Evolutionary conservation across 2,329 filamentous ascomycete species (phyloP).

Genomic region (Calycina marina): DNA sequence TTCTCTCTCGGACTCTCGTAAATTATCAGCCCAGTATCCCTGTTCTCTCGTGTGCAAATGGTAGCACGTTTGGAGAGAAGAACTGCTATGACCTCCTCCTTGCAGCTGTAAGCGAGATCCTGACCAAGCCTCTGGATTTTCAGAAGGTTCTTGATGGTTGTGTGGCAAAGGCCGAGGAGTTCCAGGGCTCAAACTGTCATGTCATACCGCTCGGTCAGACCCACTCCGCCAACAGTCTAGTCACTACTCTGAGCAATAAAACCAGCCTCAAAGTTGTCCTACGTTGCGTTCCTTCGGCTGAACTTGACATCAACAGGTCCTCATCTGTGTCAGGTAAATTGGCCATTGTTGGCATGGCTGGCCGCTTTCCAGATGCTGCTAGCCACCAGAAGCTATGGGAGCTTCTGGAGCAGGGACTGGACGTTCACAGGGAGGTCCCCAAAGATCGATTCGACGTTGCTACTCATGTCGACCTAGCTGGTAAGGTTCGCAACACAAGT

Average conservation of each 20-base stretch:
- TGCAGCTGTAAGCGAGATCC: constrained; percentile 29
- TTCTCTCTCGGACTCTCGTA: constrained; percentile 24
- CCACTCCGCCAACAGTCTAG: constrained; percentile 23
- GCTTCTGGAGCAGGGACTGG: constrained; percentile 57
- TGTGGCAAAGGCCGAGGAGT: constrained; percentile 27
- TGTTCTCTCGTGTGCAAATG: constrained; percentile 33
- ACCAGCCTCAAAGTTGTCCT: constrained; percentile 30
- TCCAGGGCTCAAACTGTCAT: constrained; percentile 27
- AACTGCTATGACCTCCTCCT: constrained; percentile 8
- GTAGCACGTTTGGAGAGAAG: constrained; percentile 8
- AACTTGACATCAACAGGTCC: constrained; percentile 4
- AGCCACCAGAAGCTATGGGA: constrained; percentile 63
- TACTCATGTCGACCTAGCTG: constrained; percentile 55
- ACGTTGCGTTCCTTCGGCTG: constrained; percentile 25
- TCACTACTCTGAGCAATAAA: constrained; percentile 28
- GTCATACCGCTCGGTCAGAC: constrained; percentile 33
- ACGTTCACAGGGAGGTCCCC: constrained; percentile 53
- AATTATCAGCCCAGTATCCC: constrained; percentile 30
- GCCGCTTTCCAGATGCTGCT: constrained; percentile 60
- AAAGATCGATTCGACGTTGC: constrained; percentile 60
- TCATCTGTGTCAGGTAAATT: constrained; percentile 46
- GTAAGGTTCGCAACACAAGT: constrained; percentile 61
- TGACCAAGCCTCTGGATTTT: constrained; percentile 34
- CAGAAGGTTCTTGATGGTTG: constrained; percentile 33
- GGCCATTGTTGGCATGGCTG: constrained; percentile 73